Evolutionary conservation across 2,329 filamentous ascomycete species (phyloP).

Genomic region (Blastomyces silverae): DNA sequence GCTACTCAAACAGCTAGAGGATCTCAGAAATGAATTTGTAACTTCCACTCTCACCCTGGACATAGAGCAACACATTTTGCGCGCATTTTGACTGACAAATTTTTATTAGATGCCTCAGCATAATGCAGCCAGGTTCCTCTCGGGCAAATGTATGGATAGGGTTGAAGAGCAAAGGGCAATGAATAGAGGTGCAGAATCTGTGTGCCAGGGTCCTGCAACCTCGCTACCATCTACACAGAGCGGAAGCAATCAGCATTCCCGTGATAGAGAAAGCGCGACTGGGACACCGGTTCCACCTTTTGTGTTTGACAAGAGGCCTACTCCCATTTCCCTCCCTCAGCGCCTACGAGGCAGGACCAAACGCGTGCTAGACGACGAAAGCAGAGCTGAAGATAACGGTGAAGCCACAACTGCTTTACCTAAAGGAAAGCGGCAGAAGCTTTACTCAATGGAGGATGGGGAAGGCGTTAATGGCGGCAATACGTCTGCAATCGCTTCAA

Average conservation of each 20-base stretch:
- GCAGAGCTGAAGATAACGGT: slow-evolving; percentile 15
- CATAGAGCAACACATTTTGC: background rate
- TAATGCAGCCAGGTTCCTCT: slow-evolving; percentile 17
- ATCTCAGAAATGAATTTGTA: slow-evolving; percentile 35
- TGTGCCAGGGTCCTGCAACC: background rate
- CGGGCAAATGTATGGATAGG: slow-evolving; percentile 15
- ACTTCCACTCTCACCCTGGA: slow-evolving; percentile 15
- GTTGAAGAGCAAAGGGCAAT: slow-evolving; percentile 18
- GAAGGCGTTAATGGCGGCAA: background rate
- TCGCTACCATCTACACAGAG: background rate
- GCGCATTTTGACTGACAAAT: background rate
- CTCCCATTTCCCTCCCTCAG: slow-evolving; percentile 18
- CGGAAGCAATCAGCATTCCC: background rate
- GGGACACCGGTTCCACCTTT: slow-evolving; percentile 16
- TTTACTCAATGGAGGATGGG: slow-evolving; percentile 12
- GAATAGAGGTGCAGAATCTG: slow-evolving; percentile 9
- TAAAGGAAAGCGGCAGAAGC: slow-evolving; percentile 25
- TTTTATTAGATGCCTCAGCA: slow-evolving; percentile 22
- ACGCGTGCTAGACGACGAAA: slow-evolving; percentile 22
- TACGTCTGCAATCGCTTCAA: slow-evolving; percentile 3
- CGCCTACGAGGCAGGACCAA: slow-evolving; percentile 22
- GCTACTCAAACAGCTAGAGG: slow-evolving; percentile 34
- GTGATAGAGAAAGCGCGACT: background rate
- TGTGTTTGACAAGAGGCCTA: slow-evolving; percentile 22
- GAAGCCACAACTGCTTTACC: slow-evolving; percentile 3